A percentile compares a stretch with the other conserved stretches of the same genome.
These are phyloP conservation scores for Alternaria metachromatica DNA, from an alignment of 2,329 filamentous ascomycete genomes.

Conservation along the genomic window DNA sequence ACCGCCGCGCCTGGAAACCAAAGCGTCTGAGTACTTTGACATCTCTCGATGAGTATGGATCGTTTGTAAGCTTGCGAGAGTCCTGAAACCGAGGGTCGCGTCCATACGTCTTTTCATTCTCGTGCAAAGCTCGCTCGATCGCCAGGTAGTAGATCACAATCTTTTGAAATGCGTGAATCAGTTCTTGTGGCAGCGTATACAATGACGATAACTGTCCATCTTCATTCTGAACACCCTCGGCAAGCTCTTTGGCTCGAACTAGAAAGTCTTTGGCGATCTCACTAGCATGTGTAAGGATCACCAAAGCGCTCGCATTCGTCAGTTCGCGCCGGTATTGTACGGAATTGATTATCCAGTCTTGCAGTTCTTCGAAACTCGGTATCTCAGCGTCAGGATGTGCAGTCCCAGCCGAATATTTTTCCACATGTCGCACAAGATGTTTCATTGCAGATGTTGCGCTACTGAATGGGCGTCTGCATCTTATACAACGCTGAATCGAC, in stretches of 20 bases:
- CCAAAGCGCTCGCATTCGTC: slow-evolving; percentile 18
- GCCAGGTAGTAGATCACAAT: slow-evolving; percentile 36
- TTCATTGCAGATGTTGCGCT: slow-evolving; percentile 17
- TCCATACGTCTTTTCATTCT: slow-evolving; percentile 13
- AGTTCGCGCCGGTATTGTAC: slow-evolving; percentile 30
- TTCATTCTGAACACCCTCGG: slow-evolving; percentile 34
- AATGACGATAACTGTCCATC: slow-evolving; percentile 32
- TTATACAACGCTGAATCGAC: slow-evolving; percentile 23
- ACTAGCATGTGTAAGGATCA: slow-evolving; percentile 24
- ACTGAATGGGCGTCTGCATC: slow-evolving; percentile 14
- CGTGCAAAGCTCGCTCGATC: slow-evolving; percentile 33
- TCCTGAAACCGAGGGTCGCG: neutral
- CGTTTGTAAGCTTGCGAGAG: neutral
- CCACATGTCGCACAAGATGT: slow-evolving; percentile 32
- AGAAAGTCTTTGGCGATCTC: slow-evolving; percentile 17
- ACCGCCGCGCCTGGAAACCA: slow-evolving; percentile 14
- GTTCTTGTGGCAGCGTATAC: slow-evolving; percentile 32
- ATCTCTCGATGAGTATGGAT: slow-evolving; percentile 17
- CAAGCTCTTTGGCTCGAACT: slow-evolving; percentile 26
- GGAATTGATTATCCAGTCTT: slow-evolving; percentile 31
- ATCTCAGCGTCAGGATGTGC: neutral
- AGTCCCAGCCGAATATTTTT: neutral
- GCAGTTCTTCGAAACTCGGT: slow-evolving; percentile 4
- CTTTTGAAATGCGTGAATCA: slow-evolving; percentile 30
- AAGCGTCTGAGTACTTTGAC: slow-evolving; percentile 29